These are phyloP conservation scores for Globisporangium cederbergense DNA, from an alignment of 352 stramenopile species.

Conservation along the genomic window DNA sequence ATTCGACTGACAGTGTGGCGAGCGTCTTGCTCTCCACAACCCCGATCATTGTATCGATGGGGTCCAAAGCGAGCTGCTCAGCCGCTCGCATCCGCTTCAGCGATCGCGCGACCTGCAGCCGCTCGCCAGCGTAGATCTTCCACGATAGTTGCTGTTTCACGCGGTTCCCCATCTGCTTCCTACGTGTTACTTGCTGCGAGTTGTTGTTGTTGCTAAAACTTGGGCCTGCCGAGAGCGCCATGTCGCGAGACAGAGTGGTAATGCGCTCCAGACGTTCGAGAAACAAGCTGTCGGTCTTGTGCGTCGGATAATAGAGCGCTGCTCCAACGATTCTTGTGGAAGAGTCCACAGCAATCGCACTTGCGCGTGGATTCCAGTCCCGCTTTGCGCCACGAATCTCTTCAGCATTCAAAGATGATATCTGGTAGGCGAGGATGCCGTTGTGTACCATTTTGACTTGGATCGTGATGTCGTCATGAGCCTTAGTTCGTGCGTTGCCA, in stretches of 20 bases:
- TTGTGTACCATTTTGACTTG: constrained; percentile 18
- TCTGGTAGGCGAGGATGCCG: constrained; percentile 26
- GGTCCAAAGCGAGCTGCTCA: constrained; percentile 6
- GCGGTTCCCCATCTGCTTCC: constrained; percentile 2
- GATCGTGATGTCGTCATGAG: not conserved
- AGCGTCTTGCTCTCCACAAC: constrained; percentile 1
- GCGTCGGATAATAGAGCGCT: constrained; percentile 22
- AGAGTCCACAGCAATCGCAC: constrained; percentile 18
- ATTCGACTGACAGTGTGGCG: not conserved
- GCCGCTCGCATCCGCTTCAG: constrained; percentile 28
- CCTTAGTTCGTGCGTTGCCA: not conserved
- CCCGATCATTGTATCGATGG: not conserved
- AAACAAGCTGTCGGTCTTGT: not conserved
- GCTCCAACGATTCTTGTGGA: constrained; percentile 15
- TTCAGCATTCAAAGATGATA: not conserved
- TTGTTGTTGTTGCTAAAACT: not conserved
- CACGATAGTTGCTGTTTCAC: constrained; percentile 47
- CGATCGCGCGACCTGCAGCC: constrained; percentile 33
- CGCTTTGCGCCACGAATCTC: not conserved
- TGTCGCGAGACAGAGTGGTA: not conserved
- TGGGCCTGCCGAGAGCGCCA: not conserved
- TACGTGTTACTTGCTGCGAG: not conserved
- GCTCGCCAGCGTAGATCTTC: constrained; percentile 54
- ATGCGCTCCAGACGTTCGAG: constrained; percentile 7
- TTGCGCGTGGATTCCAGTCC: constrained; percentile 29